A percentile compares a stretch with the other conserved stretches of the same genome.
Evolutionary conservation across 1,139 yeast genomes (phyloP).

Genomic region (Meyerozyma smithsonii): DNA sequence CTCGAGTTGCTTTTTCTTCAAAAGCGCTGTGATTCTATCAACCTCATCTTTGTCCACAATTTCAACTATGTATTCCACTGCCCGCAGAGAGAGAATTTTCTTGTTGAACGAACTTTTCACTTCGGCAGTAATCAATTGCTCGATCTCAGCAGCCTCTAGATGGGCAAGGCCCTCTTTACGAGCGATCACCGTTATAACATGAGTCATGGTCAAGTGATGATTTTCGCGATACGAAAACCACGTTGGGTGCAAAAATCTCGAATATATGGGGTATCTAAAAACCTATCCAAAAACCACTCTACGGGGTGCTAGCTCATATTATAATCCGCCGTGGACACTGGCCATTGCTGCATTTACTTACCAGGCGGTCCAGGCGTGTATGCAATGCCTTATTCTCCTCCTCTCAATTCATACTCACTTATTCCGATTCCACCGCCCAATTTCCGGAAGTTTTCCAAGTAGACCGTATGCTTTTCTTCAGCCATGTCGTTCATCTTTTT

Average conservation of each 20-base stretch:
- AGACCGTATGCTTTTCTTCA: conserved; percentile 30
- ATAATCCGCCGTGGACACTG: no score
- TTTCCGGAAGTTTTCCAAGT: conserved; percentile 33
- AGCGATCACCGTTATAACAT: background rate
- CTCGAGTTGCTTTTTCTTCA: conserved; percentile 7
- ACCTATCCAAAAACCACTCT: no score
- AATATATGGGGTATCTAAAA: no score
- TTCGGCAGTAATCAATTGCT: background rate
- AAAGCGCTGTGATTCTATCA: conserved; percentile 6
- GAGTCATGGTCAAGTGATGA: background rate
- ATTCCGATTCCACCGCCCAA: conserved; percentile 40
- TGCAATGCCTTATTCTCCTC: conserved; percentile 2
- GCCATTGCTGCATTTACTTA: no score
- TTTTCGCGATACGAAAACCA: background rate
- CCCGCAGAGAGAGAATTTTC: conserved; percentile 6
- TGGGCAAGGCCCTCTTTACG: background rate
- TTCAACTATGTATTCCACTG: conserved; percentile 11
- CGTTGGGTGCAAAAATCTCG: conserved; percentile 1
- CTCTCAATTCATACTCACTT: conserved; percentile 41
- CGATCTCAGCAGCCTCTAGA: background rate
- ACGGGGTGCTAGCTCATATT: no score
- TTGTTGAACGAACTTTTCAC: background rate
- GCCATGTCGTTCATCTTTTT: conserved; percentile 38
- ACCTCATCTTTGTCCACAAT: conserved; percentile 8
- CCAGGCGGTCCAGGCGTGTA: background rate